A percentile compares a stretch with the other conserved stretches of the same genome.
Conservation (phyloP, 306 rosid species). For the Oxytropis ochrocephala region DNA sequence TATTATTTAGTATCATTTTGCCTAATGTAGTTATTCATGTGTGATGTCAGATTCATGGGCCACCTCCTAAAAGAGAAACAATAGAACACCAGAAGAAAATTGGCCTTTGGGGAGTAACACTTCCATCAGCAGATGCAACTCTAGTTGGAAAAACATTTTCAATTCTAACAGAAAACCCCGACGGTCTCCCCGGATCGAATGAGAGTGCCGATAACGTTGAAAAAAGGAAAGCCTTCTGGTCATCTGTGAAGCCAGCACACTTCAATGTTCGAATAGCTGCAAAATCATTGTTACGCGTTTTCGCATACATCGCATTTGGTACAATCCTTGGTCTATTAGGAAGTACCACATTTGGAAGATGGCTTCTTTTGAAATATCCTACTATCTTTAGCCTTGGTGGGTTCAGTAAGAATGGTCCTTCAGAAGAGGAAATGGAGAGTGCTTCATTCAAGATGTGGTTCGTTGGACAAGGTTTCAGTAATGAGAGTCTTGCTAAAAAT, state of each 20-base stretch:
- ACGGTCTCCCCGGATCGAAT: constrained; percentile 60
- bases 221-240: constrained; percentile 64
- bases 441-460: constrained; percentile 91
- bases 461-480: constrained; percentile 60
- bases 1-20: not conserved
- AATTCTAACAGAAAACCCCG: constrained; percentile 51
- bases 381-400: constrained; percentile 65
- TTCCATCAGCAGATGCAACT: constrained; percentile 78
- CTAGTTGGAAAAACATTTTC: constrained; percentile 67
- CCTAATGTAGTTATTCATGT: not conserved
- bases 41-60: constrained; percentile 68
- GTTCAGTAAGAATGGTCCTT: constrained; percentile 74
- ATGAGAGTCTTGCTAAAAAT: constrained; percentile 28
- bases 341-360: constrained; percentile 47
- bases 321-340: constrained; percentile 60
- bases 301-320: constrained; percentile 34
- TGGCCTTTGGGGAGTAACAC: constrained; percentile 61
- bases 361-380: constrained; percentile 77
- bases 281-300: constrained; percentile 49
- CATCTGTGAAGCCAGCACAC: constrained; percentile 66
- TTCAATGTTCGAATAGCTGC: constrained; percentile 67
- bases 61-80: constrained; percentile 45
- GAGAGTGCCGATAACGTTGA: constrained; percentile 44
- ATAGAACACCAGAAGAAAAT: constrained; percentile 65
- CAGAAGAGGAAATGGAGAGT: constrained; percentile 65